Evolutionary conservation across 768 basidiomycete genomes (phyloP).

Genomic region (Chalciporus pseudorubinellus): DNA sequence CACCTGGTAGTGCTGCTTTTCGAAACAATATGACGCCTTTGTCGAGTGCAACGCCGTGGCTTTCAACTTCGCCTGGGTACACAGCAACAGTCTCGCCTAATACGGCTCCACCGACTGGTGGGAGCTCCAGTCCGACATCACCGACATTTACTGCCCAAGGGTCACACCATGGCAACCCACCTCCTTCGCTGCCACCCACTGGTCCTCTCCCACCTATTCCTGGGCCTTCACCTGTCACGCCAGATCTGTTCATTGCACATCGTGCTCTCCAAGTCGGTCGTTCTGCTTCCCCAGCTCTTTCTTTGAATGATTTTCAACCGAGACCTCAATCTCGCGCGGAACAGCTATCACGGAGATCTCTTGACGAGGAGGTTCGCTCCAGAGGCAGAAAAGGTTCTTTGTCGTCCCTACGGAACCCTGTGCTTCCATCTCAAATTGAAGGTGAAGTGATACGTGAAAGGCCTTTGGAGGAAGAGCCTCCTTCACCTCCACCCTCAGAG

Average conservation of each 20-base stretch:
- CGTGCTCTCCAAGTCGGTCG: conserved; percentile 29
- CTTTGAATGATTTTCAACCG: conserved; percentile 14
- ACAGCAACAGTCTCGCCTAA: background rate
- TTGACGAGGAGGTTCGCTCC: conserved; percentile 15
- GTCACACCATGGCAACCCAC: conserved; percentile 47
- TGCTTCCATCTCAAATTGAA: conserved; percentile 7
- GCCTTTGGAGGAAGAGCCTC: background rate
- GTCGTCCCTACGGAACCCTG: conserved; percentile 28
- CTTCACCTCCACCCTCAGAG: background rate
- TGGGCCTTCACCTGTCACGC: conserved; percentile 53
- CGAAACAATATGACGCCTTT: conserved; percentile 16
- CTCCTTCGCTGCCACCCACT: conserved; percentile 56
- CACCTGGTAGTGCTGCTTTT: conserved; percentile 14
- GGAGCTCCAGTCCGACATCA: conserved; percentile 2
- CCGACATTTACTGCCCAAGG: background rate
- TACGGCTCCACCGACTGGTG: background rate
- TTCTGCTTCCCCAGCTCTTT: conserved; percentile 24
- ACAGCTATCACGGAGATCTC: conserved; percentile 16
- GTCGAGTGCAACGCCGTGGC: conserved; percentile 8
- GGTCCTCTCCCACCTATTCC: conserved; percentile 66
- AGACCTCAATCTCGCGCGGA: conserved; percentile 18
- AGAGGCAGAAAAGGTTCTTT: conserved; percentile 27
- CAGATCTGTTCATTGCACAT: conserved; percentile 46
- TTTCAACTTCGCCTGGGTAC: conserved; percentile 5
- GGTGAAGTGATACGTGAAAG: conserved; percentile 20